Base-by-base conservation (phyloP, 805 yeast genomes). In the Schizosaccharomyces japonicus region DNA sequence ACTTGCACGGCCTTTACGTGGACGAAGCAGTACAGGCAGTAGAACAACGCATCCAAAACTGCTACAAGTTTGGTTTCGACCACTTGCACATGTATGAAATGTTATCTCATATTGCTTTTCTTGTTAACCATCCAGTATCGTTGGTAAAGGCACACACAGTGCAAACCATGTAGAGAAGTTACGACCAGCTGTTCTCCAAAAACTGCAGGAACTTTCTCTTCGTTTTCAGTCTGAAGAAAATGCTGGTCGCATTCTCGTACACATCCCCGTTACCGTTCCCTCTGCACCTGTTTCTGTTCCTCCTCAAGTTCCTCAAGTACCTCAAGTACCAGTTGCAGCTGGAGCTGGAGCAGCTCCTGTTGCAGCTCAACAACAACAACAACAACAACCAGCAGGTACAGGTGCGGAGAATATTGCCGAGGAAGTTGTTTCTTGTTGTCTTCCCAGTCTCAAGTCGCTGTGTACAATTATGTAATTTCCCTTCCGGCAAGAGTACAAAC, bases 1-100 rank as follows among this genome's bases (percentile, higher is more conserved):
- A 87, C 63, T 67, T 87, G 48, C 98, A 87, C 60, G 98, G 98
- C 0, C 65, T 87, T 28, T 85, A 69, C 55, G 92, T 87, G 17
- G 78, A 76, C 45, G 98, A 87, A 63, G 95, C 95, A 5, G 73
- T 73, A 51, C 78, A 73, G 58, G 73, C 79, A 47, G 66, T 87
- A 53, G 80, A 78, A 54, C 73, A 71, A 51, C 69, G 96, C 50
- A 70, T 87, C 45, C 68, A 69, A n/a, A 75, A 74, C 26, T 82
- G 76, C 48, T 67, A 73, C 13, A 57, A 57, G 33, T 64, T 73
- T 23, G 65, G 71, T 48, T 90, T 81, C 57, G 60, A 70, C 2
- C 72, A 70, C 46, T 63, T 87, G 40, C 72, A 75, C 52, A 90
- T 83, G 53, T 51, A 52, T 25, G 31, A 21, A 39, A 19, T 1